Conservation (phyloP, 2,329 filamentous ascomycete genomes). For the Macroventuria anomochaeta region DNA sequence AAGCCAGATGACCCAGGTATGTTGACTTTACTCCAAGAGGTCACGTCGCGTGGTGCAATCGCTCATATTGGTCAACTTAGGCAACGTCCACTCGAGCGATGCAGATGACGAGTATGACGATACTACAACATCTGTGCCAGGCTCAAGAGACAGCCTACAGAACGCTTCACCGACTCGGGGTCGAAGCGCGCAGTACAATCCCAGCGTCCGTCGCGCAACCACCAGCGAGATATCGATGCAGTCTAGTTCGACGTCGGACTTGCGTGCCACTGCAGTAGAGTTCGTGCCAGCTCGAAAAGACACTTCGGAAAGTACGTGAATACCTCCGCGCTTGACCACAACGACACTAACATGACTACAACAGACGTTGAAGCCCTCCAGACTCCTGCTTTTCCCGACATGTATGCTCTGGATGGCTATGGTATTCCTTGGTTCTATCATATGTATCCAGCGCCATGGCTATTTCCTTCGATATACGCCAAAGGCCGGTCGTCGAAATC, state of each 20-base stretch:
- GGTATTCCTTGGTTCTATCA: constrained; percentile 39
- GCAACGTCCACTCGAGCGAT: neutral
- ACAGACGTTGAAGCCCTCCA: neutral
- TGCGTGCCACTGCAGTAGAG: constrained; percentile 41
- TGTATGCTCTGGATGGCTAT: constrained; percentile 31
- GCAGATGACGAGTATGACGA: constrained; percentile 5
- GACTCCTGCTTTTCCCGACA: constrained; percentile 19
- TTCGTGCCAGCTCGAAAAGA: constrained; percentile 32
- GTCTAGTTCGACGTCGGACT: constrained; percentile 28
- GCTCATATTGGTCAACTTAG: constrained; percentile 21
- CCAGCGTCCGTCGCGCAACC: constrained; percentile 4
- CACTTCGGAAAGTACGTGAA: neutral
- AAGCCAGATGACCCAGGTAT: constrained; percentile 25
- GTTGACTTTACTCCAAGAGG: neutral
- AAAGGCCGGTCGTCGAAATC: constrained; percentile 26
- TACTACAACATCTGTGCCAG: neutral
- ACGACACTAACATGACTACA: neutral
- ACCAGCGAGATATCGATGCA: constrained; percentile 22
- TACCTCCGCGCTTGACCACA: neutral
- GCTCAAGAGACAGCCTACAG: neutral
- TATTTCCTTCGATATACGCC: constrained; percentile 21
- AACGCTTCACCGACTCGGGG: constrained; percentile 11
- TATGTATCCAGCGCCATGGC: constrained; percentile 37
- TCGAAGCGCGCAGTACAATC: constrained; percentile 15
- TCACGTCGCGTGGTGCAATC: neutral